phyloP scores from a whole-genome alignment of 257 asterid species.

The Przewalskia tangutica region DNA sequence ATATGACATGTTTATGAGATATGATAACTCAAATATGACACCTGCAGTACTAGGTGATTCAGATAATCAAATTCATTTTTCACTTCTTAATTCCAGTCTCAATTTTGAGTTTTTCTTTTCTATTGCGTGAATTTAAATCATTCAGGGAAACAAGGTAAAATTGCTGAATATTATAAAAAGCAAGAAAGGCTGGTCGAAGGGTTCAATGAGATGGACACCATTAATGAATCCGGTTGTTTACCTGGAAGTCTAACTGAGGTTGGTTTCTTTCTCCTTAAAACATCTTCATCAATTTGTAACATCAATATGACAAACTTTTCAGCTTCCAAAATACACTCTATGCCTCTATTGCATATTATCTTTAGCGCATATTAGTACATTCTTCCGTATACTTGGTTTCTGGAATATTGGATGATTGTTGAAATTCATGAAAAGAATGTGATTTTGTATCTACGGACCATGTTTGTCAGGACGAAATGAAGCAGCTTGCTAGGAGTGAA shows the following conservation, averaged over 20 bases:
- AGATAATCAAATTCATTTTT: not conserved
- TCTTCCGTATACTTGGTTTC: not conserved
- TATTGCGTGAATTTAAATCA: not conserved
- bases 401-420: not conserved
- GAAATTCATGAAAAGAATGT: not conserved
- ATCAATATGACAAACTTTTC: too few relatives aligned
- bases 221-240: constrained; percentile 52
- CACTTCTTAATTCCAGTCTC: not conserved
- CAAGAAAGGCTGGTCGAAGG: constrained; percentile 77
- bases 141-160: constrained; percentile 54
- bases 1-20: not conserved
- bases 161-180: constrained; percentile 74
- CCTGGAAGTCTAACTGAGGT: constrained; percentile 66
- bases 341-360: too few relatives aligned
- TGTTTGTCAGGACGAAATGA: constrained; percentile 58
- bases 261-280: not conserved
- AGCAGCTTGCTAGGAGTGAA: constrained; percentile 68
- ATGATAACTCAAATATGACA: not conserved
- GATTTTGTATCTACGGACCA: not conserved
- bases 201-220: constrained; percentile 77
- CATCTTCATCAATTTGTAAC: too few relatives aligned
- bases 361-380: too few relatives aligned
- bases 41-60: not conserved
- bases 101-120: not conserved
- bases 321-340: too few relatives aligned